These are phyloP conservation scores for Volutella citrinella DNA, from an alignment of 2,329 filamentous ascomycete genomes.

Conservation along the genomic window DNA sequence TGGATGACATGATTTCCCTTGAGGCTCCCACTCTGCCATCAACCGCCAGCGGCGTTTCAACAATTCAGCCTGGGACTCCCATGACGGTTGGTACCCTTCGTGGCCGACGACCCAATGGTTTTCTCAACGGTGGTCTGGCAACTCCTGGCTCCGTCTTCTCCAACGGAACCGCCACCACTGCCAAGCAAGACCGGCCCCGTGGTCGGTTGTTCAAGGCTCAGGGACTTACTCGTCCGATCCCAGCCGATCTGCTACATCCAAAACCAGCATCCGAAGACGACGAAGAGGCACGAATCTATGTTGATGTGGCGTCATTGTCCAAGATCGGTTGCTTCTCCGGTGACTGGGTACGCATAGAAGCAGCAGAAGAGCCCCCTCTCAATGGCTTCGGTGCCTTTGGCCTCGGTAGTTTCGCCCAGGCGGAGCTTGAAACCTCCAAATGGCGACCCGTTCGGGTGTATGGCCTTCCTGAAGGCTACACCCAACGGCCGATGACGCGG, in stretches of 20 bases:
- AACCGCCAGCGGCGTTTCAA: conserved; percentile 77
- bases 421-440: conserved; percentile 55
- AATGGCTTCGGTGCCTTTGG: conserved; percentile 67
- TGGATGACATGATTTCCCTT: conserved; percentile 91
- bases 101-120: conserved; percentile 61
- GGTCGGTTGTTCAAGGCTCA: conserved; percentile 84
- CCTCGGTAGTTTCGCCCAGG: conserved; percentile 56
- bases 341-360: conserved; percentile 89
- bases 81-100: conserved; percentile 62
- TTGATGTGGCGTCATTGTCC: conserved; percentile 80
- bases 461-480: conserved; percentile 76
- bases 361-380: conserved; percentile 67
- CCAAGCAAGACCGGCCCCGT: conserved; percentile 66
- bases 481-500: conserved; percentile 57
- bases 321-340: conserved; percentile 96
- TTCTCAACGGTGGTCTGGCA: too few species aligned
- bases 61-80: conserved; percentile 77
- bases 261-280: conserved; percentile 76
- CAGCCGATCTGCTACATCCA: conserved; percentile 78
- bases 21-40: conserved; percentile 74
- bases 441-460: conserved; percentile 90
- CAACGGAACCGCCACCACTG: conserved; percentile 79
- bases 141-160: conserved; percentile 90
- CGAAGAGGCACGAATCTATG: conserved; percentile 84
- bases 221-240: conserved; percentile 68